Percentiles rank a stretch among this genome's conserved stretches.
Evolutionary conservation across 1,284 basidiomycete genomes (phyloP).

Genomic region (Kalmanozyma brasiliensis): DNA sequence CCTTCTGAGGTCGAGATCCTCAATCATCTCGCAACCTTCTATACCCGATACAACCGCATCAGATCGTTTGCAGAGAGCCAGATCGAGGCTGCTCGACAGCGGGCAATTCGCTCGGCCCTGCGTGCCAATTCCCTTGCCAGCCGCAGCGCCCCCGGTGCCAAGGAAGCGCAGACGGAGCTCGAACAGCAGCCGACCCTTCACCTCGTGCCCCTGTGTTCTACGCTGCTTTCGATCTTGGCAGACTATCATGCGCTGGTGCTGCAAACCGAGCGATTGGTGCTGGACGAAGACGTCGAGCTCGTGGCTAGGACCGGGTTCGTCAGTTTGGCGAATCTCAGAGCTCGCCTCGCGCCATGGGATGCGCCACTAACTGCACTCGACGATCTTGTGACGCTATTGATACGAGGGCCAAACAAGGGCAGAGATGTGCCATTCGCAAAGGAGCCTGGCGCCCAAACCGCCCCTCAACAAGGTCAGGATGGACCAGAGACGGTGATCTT

Average conservation of each 20-base stretch:
- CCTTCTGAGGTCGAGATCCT: constrained; percentile 46
- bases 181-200: constrained; percentile 45
- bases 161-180: constrained; percentile 19
- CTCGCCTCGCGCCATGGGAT: constrained; percentile 48
- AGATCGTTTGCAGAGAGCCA: constrained; percentile 38
- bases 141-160: constrained; percentile 9
- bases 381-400: constrained; percentile 30
- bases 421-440: constrained; percentile 25
- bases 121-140: constrained; percentile 34
- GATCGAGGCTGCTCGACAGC: constrained; percentile 38
- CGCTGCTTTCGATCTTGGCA: constrained; percentile 32
- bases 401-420: constrained; percentile 25
- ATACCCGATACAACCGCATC: constrained; percentile 39
- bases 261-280: constrained; percentile 36
- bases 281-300: constrained; percentile 30
- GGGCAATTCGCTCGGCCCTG: constrained; percentile 37
- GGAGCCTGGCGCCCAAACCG: constrained; percentile 1
- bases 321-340: constrained; percentile 47
- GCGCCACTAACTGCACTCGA: constrained; percentile 43
- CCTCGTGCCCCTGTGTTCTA: constrained; percentile 49
- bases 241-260: constrained; percentile 48
- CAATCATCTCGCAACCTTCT: constrained; percentile 42
- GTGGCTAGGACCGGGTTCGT: constrained; percentile 41
- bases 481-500: constrained; percentile 1
- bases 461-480: neutral